Percentiles rank a stretch among this genome's conserved stretches.
Conservation (phyloP, 495 filamentous ascomycete species). For the Amorphotheca resinae region DNA sequence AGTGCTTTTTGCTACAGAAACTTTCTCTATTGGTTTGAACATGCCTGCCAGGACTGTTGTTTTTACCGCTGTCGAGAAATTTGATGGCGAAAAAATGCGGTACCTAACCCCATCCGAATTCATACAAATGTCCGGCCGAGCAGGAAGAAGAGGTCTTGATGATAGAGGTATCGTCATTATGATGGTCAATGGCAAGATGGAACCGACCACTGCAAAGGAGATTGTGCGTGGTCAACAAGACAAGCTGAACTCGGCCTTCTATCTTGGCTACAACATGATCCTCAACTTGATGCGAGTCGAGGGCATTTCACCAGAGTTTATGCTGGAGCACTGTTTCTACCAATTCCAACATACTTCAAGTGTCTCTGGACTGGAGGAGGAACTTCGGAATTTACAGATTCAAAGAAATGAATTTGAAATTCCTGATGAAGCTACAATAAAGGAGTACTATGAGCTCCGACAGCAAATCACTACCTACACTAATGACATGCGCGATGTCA, state of each 20-base stretch:
- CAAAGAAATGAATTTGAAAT: constrained; percentile 62
- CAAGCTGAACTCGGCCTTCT: constrained; percentile 91
- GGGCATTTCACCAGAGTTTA: constrained; percentile 90
- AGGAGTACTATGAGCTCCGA: constrained; percentile 81
- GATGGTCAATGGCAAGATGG: constrained; percentile 97
- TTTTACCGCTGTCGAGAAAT: constrained; percentile 92
- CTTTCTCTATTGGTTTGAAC: constrained; percentile 96
- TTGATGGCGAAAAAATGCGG: constrained; percentile 67
- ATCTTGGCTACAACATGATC: constrained; percentile 99
- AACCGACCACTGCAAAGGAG: constrained; percentile 80
- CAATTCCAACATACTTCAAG: constrained; percentile 93
- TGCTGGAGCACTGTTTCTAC: constrained; percentile 93
- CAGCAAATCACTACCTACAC: constrained; percentile 70
- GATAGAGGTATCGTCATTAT: constrained; percentile 98
- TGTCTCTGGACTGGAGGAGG: constrained; percentile 68
- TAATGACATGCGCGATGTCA: constrained; percentile 76
- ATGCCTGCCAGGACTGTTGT: constrained; percentile 99
- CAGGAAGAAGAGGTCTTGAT: constrained; percentile 91
- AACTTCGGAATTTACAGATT: constrained; percentile 60
- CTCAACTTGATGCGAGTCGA: constrained; percentile 92
- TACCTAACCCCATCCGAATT: constrained; percentile 94
- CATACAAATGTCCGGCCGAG: constrained; percentile 95
- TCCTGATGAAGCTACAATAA: constrained; percentile 70
- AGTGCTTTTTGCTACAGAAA: constrained; percentile 94
- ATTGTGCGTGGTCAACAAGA: constrained; percentile 96